A percentile compares a stretch with the other conserved stretches of the same genome.
Evolutionary conservation across 2,329 filamentous ascomycete species (phyloP).

Genomic region (Trichoderma oligosporum): DNA sequence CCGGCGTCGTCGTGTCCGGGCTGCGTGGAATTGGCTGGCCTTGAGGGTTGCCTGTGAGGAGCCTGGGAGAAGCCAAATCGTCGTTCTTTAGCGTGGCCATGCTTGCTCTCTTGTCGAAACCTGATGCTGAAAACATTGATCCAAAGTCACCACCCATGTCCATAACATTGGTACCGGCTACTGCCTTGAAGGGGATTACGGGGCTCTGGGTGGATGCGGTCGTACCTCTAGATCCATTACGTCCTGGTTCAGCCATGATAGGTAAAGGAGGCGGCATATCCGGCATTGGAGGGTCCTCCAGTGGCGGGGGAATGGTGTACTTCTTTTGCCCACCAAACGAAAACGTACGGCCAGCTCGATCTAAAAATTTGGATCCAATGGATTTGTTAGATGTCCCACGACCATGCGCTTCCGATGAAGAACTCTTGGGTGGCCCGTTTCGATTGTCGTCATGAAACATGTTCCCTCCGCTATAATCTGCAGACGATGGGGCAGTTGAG

Average conservation of each 20-base stretch:
- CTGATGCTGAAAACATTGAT: constrained; percentile 50
- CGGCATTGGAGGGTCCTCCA: constrained; percentile 29
- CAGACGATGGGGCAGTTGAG: constrained; percentile 59
- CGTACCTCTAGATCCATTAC: constrained; percentile 45
- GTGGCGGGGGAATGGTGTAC: constrained; percentile 31
- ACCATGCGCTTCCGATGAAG: constrained; percentile 34
- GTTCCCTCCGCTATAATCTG: constrained; percentile 35
- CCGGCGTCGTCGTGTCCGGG: constrained; percentile 42
- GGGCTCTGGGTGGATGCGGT: constrained; percentile 54
- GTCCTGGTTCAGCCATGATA: constrained; percentile 32
- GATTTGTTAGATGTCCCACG: constrained; percentile 44
- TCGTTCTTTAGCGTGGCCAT: constrained; percentile 46
- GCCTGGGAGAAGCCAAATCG: constrained; percentile 38
- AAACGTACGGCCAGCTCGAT: constrained; percentile 55
- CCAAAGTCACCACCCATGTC: constrained; percentile 57
- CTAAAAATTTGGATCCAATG: constrained; percentile 50
- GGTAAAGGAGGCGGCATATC: constrained; percentile 39
- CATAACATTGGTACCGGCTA: constrained; percentile 38
- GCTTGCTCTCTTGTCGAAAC: constrained; percentile 54
- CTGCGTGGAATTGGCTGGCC: constrained; percentile 42
- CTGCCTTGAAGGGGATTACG: constrained; percentile 48
- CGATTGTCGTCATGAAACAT: constrained; percentile 30
- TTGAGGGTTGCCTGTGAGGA: constrained; percentile 45
- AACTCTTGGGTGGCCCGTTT: constrained; percentile 21
- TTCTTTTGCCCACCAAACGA: constrained; percentile 58